Conservation (phyloP, 106 monocot species). For the Acanthochlamys bracteata region DNA sequence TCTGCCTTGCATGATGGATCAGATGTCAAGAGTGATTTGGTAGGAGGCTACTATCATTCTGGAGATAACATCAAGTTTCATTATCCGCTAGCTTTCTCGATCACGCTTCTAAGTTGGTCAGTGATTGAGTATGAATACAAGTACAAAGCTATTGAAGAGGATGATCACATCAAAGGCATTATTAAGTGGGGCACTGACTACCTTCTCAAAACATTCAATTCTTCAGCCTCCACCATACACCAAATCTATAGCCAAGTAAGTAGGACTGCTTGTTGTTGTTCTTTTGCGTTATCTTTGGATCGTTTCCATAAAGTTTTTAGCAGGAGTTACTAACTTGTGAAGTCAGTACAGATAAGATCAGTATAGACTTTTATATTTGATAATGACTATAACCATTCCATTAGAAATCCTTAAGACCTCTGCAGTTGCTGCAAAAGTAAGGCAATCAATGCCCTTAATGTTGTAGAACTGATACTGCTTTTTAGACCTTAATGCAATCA, state of each 20-base stretch:
- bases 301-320: too few species aligned
- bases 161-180: slow-evolving; percentile 32
- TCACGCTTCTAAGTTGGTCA: slow-evolving; percentile 39
- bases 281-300: too few species aligned
- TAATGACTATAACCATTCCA: background rate
- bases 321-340: too few species aligned
- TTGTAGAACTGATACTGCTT: background rate
- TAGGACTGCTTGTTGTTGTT: background rate
- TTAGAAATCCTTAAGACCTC: background rate
- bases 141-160: slow-evolving; percentile 35
- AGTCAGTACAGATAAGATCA: background rate
- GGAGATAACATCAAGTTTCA: slow-evolving; percentile 62
- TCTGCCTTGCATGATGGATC: slow-evolving; percentile 24
- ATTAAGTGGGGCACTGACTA: slow-evolving; percentile 52
- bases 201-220: slow-evolving; percentile 42
- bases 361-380: background rate
- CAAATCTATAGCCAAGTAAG: slow-evolving; percentile 24
- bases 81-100: slow-evolving; percentile 41
- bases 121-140: slow-evolving; percentile 43
- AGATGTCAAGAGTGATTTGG: slow-evolving; percentile 22
- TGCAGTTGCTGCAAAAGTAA: background rate
- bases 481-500: background rate
- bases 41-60: slow-evolving; percentile 49
- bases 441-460: background rate
- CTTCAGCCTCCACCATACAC: slow-evolving; percentile 31